A percentile compares a stretch with the other conserved stretches of the same genome.
Conservation (phyloP, 2,329 filamentous ascomycete species). For the Rhytidhysteron rufulum region DNA sequence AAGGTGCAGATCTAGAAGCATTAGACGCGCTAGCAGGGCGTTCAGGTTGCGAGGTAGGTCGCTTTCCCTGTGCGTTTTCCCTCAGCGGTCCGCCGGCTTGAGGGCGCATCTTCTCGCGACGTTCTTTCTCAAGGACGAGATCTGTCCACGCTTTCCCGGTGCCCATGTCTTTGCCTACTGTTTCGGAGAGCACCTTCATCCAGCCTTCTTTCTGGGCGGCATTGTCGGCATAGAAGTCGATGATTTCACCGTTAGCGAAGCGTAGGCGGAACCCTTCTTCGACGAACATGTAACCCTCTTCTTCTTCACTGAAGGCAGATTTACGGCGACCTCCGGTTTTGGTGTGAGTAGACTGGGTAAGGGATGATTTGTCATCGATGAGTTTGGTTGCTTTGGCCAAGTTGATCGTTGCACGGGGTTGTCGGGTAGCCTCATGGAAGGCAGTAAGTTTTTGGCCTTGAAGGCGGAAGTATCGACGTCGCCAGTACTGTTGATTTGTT, state of each 20-base stretch:
- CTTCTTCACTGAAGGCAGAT: constrained; percentile 94
- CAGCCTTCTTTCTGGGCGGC: constrained; percentile 84
- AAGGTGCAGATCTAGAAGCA: constrained; percentile 15
- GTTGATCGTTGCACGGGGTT: constrained; percentile 96
- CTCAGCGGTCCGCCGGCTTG: constrained; percentile 17
- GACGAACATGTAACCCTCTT: constrained; percentile 99
- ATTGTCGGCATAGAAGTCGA: constrained; percentile 96
- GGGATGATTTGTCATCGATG: constrained; percentile 82
- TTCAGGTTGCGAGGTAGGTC: constrained; percentile 29
- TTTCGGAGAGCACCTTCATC: constrained; percentile 83
- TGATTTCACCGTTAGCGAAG: constrained; percentile 96
- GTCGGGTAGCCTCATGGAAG: constrained; percentile 91
- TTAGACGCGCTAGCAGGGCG: constrained; percentile 11
- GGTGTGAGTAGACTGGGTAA: constrained; percentile 75
- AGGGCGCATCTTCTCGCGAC: constrained; percentile 26
- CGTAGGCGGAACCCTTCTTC: constrained; percentile 98
- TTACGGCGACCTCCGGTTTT: constrained; percentile 78
- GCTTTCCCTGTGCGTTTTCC: constrained; percentile 20
- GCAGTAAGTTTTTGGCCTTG: constrained; percentile 87
- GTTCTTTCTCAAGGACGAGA: constrained; percentile 51
- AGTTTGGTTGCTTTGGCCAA: constrained; percentile 87
- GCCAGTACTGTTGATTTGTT: constrained; percentile 71
- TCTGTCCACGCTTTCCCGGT: constrained; percentile 58
- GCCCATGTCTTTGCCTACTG: constrained; percentile 55
- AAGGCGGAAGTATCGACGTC: constrained; percentile 94